phyloP scores from a whole-genome alignment of 2,329 filamentous ascomycete genomes.

The Claviceps digitariae region DNA sequence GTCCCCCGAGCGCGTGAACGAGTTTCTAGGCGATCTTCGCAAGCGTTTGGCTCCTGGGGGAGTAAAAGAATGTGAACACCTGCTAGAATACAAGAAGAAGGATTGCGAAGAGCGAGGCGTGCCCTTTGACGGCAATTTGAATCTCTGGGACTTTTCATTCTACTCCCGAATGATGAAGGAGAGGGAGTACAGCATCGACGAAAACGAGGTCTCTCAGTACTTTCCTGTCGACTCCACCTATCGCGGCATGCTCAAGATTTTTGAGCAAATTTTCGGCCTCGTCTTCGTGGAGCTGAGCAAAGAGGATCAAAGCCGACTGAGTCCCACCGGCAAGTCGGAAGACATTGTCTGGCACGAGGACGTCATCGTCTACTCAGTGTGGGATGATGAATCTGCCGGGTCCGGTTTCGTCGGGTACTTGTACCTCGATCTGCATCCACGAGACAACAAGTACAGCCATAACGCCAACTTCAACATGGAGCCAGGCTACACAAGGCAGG shows the following conservation, averaged over 20 bases:
- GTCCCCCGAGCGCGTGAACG: slow-evolving; percentile 54
- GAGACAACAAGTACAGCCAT: slow-evolving; percentile 72
- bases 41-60: slow-evolving; percentile 55
- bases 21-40: slow-evolving; percentile 59
- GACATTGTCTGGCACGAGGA: slow-evolving; percentile 75
- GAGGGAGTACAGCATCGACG: slow-evolving; percentile 66
- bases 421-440: slow-evolving; percentile 69
- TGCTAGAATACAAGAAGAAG: slow-evolving; percentile 62
- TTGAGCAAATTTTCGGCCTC: slow-evolving; percentile 70
- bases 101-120: slow-evolving; percentile 48
- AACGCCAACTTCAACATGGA: slow-evolving; percentile 76
- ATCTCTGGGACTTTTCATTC: slow-evolving; percentile 70
- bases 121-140: slow-evolving; percentile 55
- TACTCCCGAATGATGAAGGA: slow-evolving; percentile 73
- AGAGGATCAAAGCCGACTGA: slow-evolving; percentile 50
- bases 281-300: slow-evolving; percentile 60
- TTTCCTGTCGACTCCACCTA: slow-evolving; percentile 67
- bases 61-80: slow-evolving; percentile 52
- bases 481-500: slow-evolving; percentile 52
- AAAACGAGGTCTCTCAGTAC: slow-evolving; percentile 70
- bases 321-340: slow-evolving; percentile 51
- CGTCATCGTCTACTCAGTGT: slow-evolving; percentile 71
- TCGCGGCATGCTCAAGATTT: slow-evolving; percentile 67
- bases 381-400: slow-evolving; percentile 62
- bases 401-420: slow-evolving; percentile 66